These are phyloP conservation scores for Thinopyrum elongatum DNA, from an alignment of 176 grass and related monocot species.

Conservation along the genomic window DNA sequence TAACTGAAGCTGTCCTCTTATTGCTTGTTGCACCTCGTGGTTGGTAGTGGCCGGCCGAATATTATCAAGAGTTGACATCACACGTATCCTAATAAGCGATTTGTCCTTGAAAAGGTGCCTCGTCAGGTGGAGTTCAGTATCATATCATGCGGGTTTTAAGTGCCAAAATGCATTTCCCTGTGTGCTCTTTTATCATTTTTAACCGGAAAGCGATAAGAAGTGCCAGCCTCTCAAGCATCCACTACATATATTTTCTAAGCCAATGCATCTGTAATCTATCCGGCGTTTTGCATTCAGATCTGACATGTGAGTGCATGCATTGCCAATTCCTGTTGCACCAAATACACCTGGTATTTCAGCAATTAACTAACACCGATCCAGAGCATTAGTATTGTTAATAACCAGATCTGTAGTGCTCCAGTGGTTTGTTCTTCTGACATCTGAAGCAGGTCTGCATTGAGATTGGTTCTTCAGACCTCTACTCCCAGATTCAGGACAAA, in stretches of 20 bases:
- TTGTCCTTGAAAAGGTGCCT: neutral
- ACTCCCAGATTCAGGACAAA: conserved; percentile 25
- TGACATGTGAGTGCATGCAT: conserved; percentile 4
- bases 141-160: neutral
- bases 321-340: neutral
- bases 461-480: conserved; percentile 22
- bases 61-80: conserved; percentile 13
- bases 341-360: conserved; percentile 12
- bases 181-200: neutral
- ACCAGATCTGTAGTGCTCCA: conserved; percentile 10
- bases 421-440: conserved; percentile 24
- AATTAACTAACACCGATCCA: neutral
- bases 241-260: neutral
- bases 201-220: neutral
- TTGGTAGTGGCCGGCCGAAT: conserved; percentile 1
- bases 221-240: conserved; percentile 9
- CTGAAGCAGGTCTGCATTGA: neutral
- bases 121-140: conserved; percentile 32
- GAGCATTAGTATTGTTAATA: neutral
- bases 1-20: neutral
- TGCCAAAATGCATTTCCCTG: neutral
- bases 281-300: conserved; percentile 19
- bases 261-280: neutral
- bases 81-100: conserved; percentile 18
- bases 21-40: conserved; percentile 4